A percentile compares a stretch with the other conserved stretches of the same genome.
phyloP scores from a whole-genome alignment of 1,139 yeast species.

The Candida tropicalis region DNA sequence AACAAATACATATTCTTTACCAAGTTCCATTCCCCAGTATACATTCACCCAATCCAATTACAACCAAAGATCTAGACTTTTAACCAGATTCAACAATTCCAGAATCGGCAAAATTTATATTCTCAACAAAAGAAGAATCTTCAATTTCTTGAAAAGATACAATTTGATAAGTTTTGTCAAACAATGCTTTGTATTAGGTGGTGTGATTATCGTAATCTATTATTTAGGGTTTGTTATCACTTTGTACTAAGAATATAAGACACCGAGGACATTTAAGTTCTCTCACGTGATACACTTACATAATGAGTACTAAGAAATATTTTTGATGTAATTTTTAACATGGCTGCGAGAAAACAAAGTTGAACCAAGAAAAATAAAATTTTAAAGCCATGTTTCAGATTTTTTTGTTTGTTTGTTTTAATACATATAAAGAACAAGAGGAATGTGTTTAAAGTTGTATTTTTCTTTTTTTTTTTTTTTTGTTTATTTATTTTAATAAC shows the following conservation, averaged over 20 bases:
- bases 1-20: constrained; percentile 9
- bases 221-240: constrained; percentile 22
- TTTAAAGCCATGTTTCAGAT: constrained; percentile 1
- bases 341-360: constrained; percentile 4
- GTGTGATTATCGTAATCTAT: constrained; percentile 22
- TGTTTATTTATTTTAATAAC: too few relatives aligned
- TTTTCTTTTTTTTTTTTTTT: too few relatives aligned
- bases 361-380: neutral
- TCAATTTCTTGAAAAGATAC: constrained; percentile 20
- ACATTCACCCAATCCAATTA: constrained; percentile 13
- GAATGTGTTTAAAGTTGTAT: too few relatives aligned
- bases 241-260: constrained; percentile 9
- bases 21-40: constrained; percentile 19
- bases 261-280: neutral
- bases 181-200: constrained; percentile 22
- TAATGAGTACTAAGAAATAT: too few relatives aligned
- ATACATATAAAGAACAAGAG: neutral
- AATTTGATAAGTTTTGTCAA: constrained; percentile 21
- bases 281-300: neutral
- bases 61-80: constrained; percentile 1
- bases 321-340: constrained; percentile 6
- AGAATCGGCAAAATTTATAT: constrained; percentile 11
- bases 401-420: neutral
- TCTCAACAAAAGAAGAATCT: constrained; percentile 9
- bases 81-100: constrained; percentile 10